Evolutionary conservation across 306 rosid species (phyloP).

Genomic region (Mimosa pudica): DNA sequence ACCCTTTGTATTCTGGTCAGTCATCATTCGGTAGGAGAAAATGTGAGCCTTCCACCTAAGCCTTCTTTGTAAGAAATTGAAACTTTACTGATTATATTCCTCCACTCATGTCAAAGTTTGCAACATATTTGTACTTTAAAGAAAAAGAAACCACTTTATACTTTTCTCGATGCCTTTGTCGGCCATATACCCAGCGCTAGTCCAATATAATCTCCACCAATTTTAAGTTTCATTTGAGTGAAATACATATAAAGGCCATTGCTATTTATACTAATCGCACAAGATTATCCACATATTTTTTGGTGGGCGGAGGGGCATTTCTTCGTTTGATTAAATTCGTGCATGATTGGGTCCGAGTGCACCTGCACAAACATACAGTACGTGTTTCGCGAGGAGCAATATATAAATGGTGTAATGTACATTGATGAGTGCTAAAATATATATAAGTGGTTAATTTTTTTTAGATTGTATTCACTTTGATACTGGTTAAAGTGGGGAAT

Average conservation of each 20-base stretch:
- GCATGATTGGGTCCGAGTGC: not conserved
- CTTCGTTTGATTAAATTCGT: not conserved
- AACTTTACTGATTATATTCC: conserved; percentile 48
- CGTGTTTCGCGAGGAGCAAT: not conserved
- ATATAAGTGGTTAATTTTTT: not conserved
- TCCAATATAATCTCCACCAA: conserved; percentile 8
- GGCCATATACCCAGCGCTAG: conserved; percentile 60
- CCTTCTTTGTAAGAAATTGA: conserved; percentile 34
- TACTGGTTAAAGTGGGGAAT: conserved; percentile 29
- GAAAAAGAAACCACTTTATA: conserved; percentile 52
- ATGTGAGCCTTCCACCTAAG: conserved; percentile 63
- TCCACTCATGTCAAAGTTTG: conserved; percentile 72
- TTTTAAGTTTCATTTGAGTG: not conserved
- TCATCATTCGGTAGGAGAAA: conserved; percentile 71
- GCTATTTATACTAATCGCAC: not conserved
- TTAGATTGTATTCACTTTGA: conserved; percentile 2
- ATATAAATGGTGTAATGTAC: not conserved
- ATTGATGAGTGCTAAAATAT: not conserved
- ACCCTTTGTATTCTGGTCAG: conserved; percentile 72
- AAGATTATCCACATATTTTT: not conserved
- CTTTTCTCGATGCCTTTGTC: conserved; percentile 78
- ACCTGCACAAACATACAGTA: not conserved
- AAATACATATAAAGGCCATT: not conserved
- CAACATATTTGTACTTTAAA: conserved; percentile 76
- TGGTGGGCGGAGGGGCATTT: not conserved